Evolutionary conservation across 2,329 filamentous ascomycete species (phyloP).

Genomic region (Verticillium longisporum): DNA sequence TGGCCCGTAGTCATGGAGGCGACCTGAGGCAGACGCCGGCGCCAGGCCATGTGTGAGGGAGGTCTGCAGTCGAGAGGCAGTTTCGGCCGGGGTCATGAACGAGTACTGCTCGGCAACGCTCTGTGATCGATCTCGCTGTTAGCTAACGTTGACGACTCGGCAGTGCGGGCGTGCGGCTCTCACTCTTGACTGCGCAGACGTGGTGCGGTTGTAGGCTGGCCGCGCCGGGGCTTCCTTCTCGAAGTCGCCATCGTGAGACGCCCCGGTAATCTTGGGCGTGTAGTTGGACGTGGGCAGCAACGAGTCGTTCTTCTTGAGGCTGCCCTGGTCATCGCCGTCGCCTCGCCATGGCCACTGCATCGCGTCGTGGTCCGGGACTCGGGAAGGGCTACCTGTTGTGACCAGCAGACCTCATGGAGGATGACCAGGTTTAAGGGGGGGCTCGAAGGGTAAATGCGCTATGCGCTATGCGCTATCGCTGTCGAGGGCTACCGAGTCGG

Average conservation of each 20-base stretch:
- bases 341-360: conserved; percentile 30
- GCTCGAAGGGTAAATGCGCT: background rate
- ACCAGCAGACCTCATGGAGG: background rate
- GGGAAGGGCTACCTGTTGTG: background rate
- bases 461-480: background rate
- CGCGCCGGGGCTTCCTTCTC: conserved; percentile 24
- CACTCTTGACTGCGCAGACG: conserved; percentile 50
- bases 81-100: conserved; percentile 68
- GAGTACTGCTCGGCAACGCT: conserved; percentile 54
- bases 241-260: conserved; percentile 12
- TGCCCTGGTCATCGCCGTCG: conserved; percentile 15
- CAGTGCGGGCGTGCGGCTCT: conserved; percentile 12
- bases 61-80: conserved; percentile 69
- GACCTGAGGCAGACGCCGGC: conserved; percentile 70
- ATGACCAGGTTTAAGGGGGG: background rate
- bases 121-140: conserved; percentile 20
- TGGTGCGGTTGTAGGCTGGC: conserved; percentile 36
- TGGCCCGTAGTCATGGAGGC: conserved; percentile 73
- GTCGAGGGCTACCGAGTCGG: background rate
- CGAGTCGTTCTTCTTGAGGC: conserved; percentile 18
- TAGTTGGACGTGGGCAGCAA: conserved; percentile 25
- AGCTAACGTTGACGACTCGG: background rate
- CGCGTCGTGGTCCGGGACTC: background rate
- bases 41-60: conserved; percentile 79
- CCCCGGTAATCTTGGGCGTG: conserved; percentile 22